Percentiles rank a stretch among this genome's conserved stretches.
Evolutionary conservation across 768 basidiomycete species (phyloP).

Genomic region (Suillus occidentalis): DNA sequence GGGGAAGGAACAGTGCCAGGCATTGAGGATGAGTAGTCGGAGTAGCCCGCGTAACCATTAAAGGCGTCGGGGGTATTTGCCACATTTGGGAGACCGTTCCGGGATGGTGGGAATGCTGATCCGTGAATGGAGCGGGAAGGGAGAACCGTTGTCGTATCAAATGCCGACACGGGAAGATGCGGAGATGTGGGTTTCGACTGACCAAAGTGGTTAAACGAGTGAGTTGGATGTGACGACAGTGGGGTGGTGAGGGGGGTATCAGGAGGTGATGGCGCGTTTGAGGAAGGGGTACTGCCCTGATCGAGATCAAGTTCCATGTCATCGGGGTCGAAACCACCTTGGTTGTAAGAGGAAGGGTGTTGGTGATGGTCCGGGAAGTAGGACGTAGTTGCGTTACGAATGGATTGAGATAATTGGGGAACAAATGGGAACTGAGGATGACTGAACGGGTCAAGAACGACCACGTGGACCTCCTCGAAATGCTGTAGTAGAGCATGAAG

Average conservation of each 20-base stretch:
- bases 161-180: constrained; percentile 43
- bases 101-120: constrained; percentile 32
- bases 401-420: constrained; percentile 30
- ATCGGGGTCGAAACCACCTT: constrained; percentile 61
- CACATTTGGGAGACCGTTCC: constrained; percentile 28
- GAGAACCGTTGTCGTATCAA: constrained; percentile 55
- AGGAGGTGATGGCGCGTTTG: constrained; percentile 37
- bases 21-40: constrained; percentile 62
- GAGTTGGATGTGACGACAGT: constrained; percentile 34
- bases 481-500: constrained; percentile 87
- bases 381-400: constrained; percentile 32
- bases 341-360: constrained; percentile 31
- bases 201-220: constrained; percentile 32
- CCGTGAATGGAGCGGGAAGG: constrained; percentile 42
- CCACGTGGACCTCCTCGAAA: constrained; percentile 88
- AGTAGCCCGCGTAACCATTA: constrained; percentile 67
- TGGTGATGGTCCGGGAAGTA: constrained; percentile 27
- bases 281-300: constrained; percentile 53
- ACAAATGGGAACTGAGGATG: constrained; percentile 29
- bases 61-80: constrained; percentile 52
- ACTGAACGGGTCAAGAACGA: constrained; percentile 54
- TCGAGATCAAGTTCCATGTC: constrained; percentile 82
- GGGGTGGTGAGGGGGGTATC: constrained; percentile 47
- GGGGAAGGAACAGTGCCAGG: constrained; percentile 52
- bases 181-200: constrained; percentile 30